Percentiles rank a stretch among this genome's conserved stretches.
phyloP scores from a whole-genome alignment of 176 grass and related monocot genomes.

The Eremochloa ophiuroides region DNA sequence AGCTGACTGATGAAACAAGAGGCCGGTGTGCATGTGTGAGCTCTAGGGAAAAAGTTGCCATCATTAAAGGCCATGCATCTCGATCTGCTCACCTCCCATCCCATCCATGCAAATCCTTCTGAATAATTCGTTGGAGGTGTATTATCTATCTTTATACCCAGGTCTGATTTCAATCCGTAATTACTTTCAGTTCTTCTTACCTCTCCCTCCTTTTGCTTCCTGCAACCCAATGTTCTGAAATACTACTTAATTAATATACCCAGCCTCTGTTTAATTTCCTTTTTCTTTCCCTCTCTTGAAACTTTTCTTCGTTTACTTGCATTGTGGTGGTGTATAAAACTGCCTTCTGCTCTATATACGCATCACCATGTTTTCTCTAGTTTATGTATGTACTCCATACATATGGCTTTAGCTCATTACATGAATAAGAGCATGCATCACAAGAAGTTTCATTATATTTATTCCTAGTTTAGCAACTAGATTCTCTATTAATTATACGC shows the following conservation, averaged over 20 bases:
- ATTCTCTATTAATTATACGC: not conserved
- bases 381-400: not conserved
- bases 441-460: not conserved
- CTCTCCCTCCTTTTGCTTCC: not conserved
- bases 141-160: not conserved
- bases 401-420: not conserved
- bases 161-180: not conserved
- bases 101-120: slow-evolving; percentile 12
- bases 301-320: not conserved
- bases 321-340: too few species aligned
- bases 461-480: not conserved
- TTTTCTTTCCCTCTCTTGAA: not conserved
- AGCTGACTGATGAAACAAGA: not conserved
- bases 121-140: too few species aligned
- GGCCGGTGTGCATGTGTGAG: not conserved
- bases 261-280: not conserved
- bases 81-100: not conserved
- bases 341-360: not conserved
- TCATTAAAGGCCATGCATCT: slow-evolving; percentile 24
- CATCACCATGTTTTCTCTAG: not conserved
- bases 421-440: not conserved
- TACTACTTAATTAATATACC: not conserved
- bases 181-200: not conserved
- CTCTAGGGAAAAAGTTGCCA: slow-evolving; percentile 10
- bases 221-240: not conserved